These are phyloP conservation scores for Lipomyces spencermartinsiae DNA, from an alignment of 805 yeast genomes.

Conservation along the genomic window DNA sequence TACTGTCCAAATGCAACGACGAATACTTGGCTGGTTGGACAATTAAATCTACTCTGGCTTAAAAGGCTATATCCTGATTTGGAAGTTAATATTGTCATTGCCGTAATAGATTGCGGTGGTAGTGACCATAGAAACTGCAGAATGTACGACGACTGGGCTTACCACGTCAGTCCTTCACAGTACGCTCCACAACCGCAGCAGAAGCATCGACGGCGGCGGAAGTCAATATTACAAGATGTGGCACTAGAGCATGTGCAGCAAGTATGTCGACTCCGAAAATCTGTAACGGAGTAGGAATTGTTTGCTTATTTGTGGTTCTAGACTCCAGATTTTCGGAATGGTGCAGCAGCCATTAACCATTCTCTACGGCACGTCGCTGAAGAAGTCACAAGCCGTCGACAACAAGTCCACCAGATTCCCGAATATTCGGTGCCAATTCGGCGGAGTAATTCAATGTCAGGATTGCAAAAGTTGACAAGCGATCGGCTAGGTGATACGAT, in stretches of 20 bases:
- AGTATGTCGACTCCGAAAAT: constrained; percentile 13
- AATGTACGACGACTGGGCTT: constrained; percentile 40
- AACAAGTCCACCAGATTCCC: constrained; percentile 24
- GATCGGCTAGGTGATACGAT: neutral
- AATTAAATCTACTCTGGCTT: neutral
- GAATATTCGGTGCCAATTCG: constrained; percentile 34
- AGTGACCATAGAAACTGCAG: neutral
- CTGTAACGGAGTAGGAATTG: neutral
- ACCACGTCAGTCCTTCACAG: constrained; percentile 36
- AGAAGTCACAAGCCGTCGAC: constrained; percentile 11
- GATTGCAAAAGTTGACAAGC: constrained; percentile 13
- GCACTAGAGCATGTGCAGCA: constrained; percentile 34
- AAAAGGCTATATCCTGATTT: neutral
- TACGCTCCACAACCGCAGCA: constrained; percentile 38
- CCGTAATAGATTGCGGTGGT: neutral
- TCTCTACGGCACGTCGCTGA: constrained; percentile 25
- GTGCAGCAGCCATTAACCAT: neutral
- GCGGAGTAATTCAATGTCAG: constrained; percentile 31
- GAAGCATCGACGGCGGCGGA: constrained; percentile 33
- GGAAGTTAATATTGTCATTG: neutral
- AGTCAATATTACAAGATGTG: constrained; percentile 35
- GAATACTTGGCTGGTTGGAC: neutral
- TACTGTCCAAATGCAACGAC: neutral
- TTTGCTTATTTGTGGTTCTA: neutral
- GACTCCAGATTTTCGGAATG: constrained; percentile 19